These are phyloP conservation scores for Aspergillus awamori DNA, from an alignment of 2,329 filamentous ascomycete genomes.

Conservation along the genomic window DNA sequence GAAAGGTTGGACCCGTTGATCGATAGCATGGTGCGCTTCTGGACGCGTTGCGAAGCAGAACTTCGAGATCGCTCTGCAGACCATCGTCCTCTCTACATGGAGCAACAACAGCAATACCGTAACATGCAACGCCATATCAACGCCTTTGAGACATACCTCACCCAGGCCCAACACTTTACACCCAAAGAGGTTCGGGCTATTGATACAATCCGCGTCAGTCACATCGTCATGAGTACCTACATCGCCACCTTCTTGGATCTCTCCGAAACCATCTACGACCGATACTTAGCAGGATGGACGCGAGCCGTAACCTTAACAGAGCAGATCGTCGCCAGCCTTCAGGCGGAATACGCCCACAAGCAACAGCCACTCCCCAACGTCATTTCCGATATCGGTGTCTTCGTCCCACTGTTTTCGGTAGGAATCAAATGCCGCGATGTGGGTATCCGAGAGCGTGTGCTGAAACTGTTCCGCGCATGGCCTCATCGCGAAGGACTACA, in stretches of 20 bases:
- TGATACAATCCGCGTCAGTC: neutral
- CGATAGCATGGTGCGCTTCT: neutral
- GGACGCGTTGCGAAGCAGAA: neutral
- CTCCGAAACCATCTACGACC: neutral
- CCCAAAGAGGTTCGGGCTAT: neutral
- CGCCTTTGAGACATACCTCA: neutral
- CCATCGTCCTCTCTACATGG: neutral
- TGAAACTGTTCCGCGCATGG: neutral
- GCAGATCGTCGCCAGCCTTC: neutral
- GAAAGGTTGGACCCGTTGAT: neutral
- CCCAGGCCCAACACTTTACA: neutral
- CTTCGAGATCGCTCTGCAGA: neutral
- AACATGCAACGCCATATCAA: neutral
- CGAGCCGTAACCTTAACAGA: neutral
- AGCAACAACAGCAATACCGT: neutral
- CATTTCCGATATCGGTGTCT: neutral
- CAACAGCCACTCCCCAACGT: neutral
- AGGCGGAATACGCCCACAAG: neutral
- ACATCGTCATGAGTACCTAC: neutral
- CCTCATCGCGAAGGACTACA: neutral
- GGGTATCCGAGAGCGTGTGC: neutral
- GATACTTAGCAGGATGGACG: neutral
- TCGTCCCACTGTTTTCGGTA: neutral
- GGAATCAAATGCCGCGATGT: neutral
- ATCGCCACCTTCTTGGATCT: neutral